Base-by-base conservation (phyloP, 1,284 basidiomycete species). In the Austroboletus novae-zelandiae region DNA sequence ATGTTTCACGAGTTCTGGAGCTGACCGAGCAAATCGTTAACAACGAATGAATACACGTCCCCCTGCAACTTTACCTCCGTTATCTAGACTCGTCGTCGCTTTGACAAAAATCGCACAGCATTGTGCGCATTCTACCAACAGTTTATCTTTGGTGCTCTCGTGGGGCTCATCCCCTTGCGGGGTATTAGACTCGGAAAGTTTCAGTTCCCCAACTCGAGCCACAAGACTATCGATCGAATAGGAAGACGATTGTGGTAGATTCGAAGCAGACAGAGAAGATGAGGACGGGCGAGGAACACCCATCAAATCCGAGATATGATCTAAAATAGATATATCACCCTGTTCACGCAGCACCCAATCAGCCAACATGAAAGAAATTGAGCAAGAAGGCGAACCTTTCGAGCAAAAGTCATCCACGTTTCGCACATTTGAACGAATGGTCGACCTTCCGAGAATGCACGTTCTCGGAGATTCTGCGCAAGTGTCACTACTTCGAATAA, bases 371-470 rank as follows among this genome's bases (percentile, higher is more conserved):
- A 49, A 35, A 7, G 5, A 11, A 13, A 9, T 10, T 10, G 10
- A 6, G 3, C 2, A 14, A 32, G 45, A 34, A 40, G 8, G 59
- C 65, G 47, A 47, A 79, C 83, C 65, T 69, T 71, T 58, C 75
- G 76, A 1, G 81, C 79, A 54, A 83, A 74, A 27, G 61, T 67
- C 57, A 77, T 74, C 79, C 81, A 83, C 49, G 77, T 79, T 56
- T 89, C 84, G 60, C 86, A 88, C 61, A 86, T 83, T 5, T 70
- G 69, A 11, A 80, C 55, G 57, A 85, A 89, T 1, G 73, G 70
- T 30, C 70, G 74, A 1, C 78, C 80, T 7, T 66, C 65, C 47
- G 79, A 57, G 56, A 84, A 83, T 0, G 41, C 50, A 1, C 11
- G 53, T 51, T 51, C 77, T 10, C 42, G 44, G 32, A 61, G 50